Evolutionary conservation across 352 stramenopile genomes (phyloP).

Genomic region (Hyaloperonospora arabidopsidis): DNA sequence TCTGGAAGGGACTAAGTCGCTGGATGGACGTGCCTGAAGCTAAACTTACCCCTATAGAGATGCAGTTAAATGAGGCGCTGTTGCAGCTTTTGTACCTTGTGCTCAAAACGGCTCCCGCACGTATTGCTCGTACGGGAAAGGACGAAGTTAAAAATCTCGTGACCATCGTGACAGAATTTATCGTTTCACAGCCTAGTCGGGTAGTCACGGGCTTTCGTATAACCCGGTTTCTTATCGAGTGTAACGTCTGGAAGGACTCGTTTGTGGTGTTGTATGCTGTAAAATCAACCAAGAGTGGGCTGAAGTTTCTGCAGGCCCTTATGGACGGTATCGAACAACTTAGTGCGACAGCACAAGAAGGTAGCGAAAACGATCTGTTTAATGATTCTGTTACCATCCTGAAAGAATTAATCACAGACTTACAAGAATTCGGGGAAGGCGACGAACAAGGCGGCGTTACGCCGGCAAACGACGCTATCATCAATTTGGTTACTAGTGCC

Average conservation of each 20-base stretch:
- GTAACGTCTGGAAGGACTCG: slow-evolving; percentile 61
- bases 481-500: slow-evolving; percentile 62
- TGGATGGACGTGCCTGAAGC: slow-evolving; percentile 50
- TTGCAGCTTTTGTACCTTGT: slow-evolving; percentile 64
- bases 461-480: slow-evolving; percentile 48
- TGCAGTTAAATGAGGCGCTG: slow-evolving; percentile 38
- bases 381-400: slow-evolving; percentile 56
- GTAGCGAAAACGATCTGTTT: slow-evolving; percentile 34
- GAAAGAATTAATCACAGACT: slow-evolving; percentile 45
- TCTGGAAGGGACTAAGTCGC: slow-evolving; percentile 49
- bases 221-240: slow-evolving; percentile 63
- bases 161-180: slow-evolving; percentile 62
- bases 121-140: slow-evolving; percentile 40
- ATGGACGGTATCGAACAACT: slow-evolving; percentile 49
- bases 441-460: slow-evolving; percentile 29
- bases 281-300: slow-evolving; percentile 48
- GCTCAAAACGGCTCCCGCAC: slow-evolving; percentile 47
- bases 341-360: slow-evolving; percentile 20
- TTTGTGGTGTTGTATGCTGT: slow-evolving; percentile 63
- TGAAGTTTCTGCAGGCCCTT: slow-evolving; percentile 59
- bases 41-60: slow-evolving; percentile 23
- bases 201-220: slow-evolving; percentile 56
- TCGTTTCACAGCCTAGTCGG: slow-evolving; percentile 42
- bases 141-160: slow-evolving; percentile 62
- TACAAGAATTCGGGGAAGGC: slow-evolving; percentile 19